These are phyloP conservation scores for Trichosphaerium sp. DNA, from an alignment of 78 protist genomes.

Conservation along the genomic window DNA sequence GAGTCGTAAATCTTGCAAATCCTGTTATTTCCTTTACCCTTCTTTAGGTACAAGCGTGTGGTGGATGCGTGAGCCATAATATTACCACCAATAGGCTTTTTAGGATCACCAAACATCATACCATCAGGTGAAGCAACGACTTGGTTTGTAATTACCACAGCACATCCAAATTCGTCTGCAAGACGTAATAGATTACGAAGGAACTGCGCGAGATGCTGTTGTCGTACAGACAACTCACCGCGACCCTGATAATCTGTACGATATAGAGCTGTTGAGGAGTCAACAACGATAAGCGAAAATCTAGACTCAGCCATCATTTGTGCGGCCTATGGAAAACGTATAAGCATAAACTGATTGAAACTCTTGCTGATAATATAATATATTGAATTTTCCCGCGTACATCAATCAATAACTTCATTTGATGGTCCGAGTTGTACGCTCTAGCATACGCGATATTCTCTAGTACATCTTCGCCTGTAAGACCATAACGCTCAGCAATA, in stretches of 20 bases:
- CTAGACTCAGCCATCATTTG: conserved; percentile 96
- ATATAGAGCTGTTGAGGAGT: conserved; percentile 93
- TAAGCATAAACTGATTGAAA: no score
- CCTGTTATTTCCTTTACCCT: conserved; percentile 95
- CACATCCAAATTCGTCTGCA: conserved; percentile 96
- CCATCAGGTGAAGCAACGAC: conserved; percentile 94
- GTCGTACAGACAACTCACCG: conserved; percentile 94
- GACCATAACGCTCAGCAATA: conserved; percentile 82
- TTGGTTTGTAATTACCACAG: conserved; percentile 97
- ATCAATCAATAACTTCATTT: conserved; percentile 67
- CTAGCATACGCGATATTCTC: conserved; percentile 97
- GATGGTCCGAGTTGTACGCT: conserved; percentile 97
- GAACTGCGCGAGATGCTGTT: conserved; percentile 91
- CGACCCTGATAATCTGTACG: conserved; percentile 96
- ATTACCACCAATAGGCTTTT: conserved; percentile 98
- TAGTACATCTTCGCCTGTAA: conserved; percentile 78
- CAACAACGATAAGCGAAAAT: conserved; percentile 88
- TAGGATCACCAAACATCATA: conserved; percentile 3
- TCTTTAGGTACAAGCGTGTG: conserved; percentile 86
- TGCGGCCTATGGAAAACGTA: no score
- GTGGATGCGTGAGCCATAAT: conserved; percentile 99
- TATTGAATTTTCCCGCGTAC: no score
- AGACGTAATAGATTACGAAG: conserved; percentile 79
- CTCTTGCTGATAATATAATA: no score
- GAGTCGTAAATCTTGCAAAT: conserved; percentile 94